Conservation (phyloP, 768 basidiomycete species). For the Sarcodon sp. region DNA sequence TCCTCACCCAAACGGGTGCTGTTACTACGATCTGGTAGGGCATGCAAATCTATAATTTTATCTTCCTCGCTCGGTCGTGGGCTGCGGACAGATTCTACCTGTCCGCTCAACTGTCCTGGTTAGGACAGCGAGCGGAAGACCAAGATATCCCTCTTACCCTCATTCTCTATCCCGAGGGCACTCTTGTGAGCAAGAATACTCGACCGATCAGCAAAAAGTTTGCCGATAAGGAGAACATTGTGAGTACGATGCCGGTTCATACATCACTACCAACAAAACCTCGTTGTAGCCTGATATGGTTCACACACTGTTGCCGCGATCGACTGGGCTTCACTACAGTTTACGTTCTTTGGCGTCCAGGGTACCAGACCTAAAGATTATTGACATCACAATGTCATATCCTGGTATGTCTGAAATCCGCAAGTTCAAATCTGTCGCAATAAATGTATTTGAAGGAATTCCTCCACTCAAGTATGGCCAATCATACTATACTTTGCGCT, state of each 20-base stretch:
- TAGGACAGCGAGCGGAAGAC: constrained; percentile 58
- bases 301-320: constrained; percentile 80
- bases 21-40: constrained; percentile 28
- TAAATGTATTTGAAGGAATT: constrained; percentile 35
- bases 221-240: constrained; percentile 81
- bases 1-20: background rate
- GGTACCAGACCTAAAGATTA: constrained; percentile 60
- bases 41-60: constrained; percentile 92
- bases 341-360: constrained; percentile 71
- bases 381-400: constrained; percentile 91
- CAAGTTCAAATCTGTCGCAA: background rate
- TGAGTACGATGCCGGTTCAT: constrained; percentile 27
- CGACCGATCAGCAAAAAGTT: constrained; percentile 77
- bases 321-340: constrained; percentile 81
- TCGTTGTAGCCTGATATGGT: constrained; percentile 55
- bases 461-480: constrained; percentile 77
- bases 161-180: constrained; percentile 92
- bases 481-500: constrained; percentile 78
- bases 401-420: constrained; percentile 43
- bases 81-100: constrained; percentile 67
- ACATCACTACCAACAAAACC: background rate
- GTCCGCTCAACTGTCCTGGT: constrained; percentile 45
- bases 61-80: constrained; percentile 89
- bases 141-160: constrained; percentile 66
- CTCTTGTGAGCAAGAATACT: constrained; percentile 80